Base-by-base conservation (phyloP, 495 filamentous ascomycete species). In the Lichina pygmaea region DNA sequence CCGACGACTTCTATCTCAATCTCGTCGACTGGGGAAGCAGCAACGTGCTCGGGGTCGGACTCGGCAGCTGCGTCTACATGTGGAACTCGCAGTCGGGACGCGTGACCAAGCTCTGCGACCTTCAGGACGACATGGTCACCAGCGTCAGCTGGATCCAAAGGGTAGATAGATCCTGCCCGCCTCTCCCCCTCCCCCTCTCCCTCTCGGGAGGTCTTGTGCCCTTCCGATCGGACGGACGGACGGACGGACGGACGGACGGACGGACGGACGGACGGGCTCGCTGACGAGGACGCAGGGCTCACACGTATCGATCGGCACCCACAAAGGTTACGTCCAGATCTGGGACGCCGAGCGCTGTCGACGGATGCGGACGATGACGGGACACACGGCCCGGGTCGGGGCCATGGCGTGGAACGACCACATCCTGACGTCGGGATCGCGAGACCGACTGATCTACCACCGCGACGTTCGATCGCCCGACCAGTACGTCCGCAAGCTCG, bases 11-110 rank as follows among this genome's bases (percentile, higher is more conserved):
- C 58, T 97, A 97, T 53, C 62, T 97, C 33, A 97, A 97, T 52
- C 60, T 97, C 30, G 86, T 97, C 2, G 89, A 97, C 52, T 97
- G 89, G 89, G 89, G 91, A n/a, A 86, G 78, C 52, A 82, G 76
- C 50, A 89, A 94, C 60, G 73, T 93, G 17, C 61, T 97, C 7
- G 91, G 84, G 11, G 89, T 97, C 32, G 89, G 89, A 0, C 61
- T 97, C 40, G 85, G 83, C 13, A 81, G 75, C 32, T 86, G 81
- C 44, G 89, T 97, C n/a, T 97, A 94, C 55, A 89, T 95, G 81
- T 97, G 89, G 86, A 91, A 93, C 55, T 85, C 85, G 9, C 71
- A 77, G 42, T 72, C 77, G 3, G 86, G 86, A 44, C 65, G 73
- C 34, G 89, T 95, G 12, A 89, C 78, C 39, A 91, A 86, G 62